Evolutionary conservation across 257 asterid genomes (phyloP).

Genomic region (Przewalskia tangutica): DNA sequence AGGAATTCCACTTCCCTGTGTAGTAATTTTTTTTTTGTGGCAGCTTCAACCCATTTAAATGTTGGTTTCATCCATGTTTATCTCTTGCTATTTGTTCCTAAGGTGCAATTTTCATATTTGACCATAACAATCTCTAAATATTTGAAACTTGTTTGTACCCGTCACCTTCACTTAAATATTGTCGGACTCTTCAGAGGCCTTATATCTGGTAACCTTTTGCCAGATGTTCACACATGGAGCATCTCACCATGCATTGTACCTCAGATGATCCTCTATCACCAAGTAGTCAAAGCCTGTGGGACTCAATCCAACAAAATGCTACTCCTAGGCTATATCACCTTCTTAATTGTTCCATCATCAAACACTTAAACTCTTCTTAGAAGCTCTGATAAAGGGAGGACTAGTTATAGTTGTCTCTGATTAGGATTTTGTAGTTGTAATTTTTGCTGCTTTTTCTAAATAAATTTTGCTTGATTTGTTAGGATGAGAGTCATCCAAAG

Average conservation of each 20-base stretch:
- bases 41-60: neutral
- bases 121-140: neutral
- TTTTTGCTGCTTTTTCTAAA: neutral
- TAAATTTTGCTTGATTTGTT: neutral
- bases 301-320: neutral
- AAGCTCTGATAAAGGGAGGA: neutral
- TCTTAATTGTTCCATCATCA: neutral
- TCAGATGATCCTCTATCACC: neutral
- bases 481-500: neutral
- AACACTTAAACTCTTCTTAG: neutral
- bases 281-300: neutral
- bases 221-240: neutral
- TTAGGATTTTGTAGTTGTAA: neutral
- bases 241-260: neutral
- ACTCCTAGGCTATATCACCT: neutral
- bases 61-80: neutral
- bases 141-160: neutral
- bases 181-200: neutral
- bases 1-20: neutral
- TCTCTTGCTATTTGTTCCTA: neutral
- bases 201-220: neutral
- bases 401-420: neutral
- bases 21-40: neutral
- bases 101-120: neutral
- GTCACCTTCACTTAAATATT: neutral